Base-by-base conservation (phyloP, 2,329 filamentous ascomycete genomes). In the Chrysoporthe austroafricana region DNA sequence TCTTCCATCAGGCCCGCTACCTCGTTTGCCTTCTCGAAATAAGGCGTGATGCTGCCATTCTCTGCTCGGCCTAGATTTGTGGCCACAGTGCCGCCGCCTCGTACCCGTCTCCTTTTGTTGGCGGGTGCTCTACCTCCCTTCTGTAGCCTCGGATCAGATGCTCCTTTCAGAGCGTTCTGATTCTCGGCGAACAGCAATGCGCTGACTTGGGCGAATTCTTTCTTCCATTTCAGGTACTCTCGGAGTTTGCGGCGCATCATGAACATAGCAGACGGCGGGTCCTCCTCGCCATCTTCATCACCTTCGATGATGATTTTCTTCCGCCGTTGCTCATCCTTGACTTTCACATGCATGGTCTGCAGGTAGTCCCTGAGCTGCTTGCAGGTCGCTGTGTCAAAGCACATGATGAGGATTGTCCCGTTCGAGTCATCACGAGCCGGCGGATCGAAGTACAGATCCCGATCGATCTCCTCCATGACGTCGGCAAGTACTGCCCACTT, bases 381-480 rank as follows among this genome's bases (percentile, higher is more conserved):
- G 75, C 93, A 97, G 9, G 93, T 97, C 66, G 90, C 88, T 66
- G 92, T 89, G 74, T 97, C 95, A 36, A 91, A 90, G 76, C 95
- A 98, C 96, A 99, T 98, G 76, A 99, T 93, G 44, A 99, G 82
- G 62, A 97, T 93, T 2, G 92, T 93, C n/a, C 92, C 92, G 75
- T 94, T 97, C 0, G 94, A 97, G 73, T 94, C 92, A 76, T 96
- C 93, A 66, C 87, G 85, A n/a, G 85, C 80, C 9, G 84, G 81
- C 6, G 93, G 91, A 70, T 96, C 94, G 74, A 96, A 90, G 76
- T 96, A 96, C 18, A 93, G 84, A 74, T 97, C 94, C 64, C 90
- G 88, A 74, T 98, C 96, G 72, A 99, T 97, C 78, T 99, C 96
- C 71, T 95, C 91, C 4, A 99, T 81, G 0, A 97, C 90, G 66